phyloP scores from a whole-genome alignment of 306 rosid genomes.

The Vicia villosa region DNA sequence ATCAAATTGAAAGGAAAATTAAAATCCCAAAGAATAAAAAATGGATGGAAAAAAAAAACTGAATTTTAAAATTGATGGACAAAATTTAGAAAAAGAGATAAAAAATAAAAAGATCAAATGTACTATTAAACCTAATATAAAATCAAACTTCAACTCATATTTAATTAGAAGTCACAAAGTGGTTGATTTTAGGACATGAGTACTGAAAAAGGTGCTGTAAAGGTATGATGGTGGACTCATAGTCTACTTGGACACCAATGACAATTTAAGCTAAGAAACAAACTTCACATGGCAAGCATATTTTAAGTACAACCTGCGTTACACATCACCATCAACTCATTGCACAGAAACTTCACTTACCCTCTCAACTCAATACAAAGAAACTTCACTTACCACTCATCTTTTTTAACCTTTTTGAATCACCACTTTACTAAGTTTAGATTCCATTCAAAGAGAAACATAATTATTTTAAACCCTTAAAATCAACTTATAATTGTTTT shows the following conservation, averaged over 20 bases:
- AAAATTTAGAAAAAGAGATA: too few species aligned
- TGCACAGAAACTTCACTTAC: conserved; percentile 33
- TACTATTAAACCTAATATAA: too few species aligned
- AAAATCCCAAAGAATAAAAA: too few species aligned
- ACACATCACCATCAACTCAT: conserved; percentile 49
- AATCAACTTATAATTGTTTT: too few species aligned
- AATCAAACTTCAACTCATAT: too few species aligned
- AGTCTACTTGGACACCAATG: conserved; percentile 60
- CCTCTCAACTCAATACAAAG: neutral
- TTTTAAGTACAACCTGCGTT: conserved; percentile 38
- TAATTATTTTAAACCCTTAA: neutral
- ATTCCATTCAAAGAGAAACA: neutral
- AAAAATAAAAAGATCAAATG: too few species aligned
- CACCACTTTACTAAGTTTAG: conserved; percentile 1
- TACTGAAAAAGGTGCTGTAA: conserved; percentile 30
- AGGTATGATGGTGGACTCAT: conserved; percentile 39
- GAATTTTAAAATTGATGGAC: too few species aligned
- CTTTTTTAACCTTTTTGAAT: conserved; percentile 28
- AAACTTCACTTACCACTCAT: conserved; percentile 33
- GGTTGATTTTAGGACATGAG: conserved; percentile 15
- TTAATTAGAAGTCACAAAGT: neutral
- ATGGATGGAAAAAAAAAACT: too few species aligned
- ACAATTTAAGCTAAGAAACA: conserved; percentile 42
- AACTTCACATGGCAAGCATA: conserved; percentile 52
- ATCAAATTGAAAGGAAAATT: too few species aligned